Evolutionary conservation across 1,284 basidiomycete genomes (phyloP), one percentile per base, ranked within the genome.

Genomic region (Puccinia horiana): DNA sequence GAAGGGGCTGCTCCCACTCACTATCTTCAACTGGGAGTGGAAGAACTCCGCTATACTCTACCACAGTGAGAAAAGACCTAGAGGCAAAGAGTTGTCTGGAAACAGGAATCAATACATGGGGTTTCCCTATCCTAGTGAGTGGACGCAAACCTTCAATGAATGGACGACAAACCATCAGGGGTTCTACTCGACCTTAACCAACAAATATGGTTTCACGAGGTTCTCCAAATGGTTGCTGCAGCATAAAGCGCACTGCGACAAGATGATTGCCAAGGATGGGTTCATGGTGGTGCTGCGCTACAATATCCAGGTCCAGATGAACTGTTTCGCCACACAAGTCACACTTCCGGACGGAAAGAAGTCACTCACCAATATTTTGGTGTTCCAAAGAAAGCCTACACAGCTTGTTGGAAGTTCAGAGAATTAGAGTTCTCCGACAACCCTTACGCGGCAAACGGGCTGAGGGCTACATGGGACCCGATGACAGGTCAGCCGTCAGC

Each of bases 11-110:
- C 4, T 72, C 6, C 69, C 69, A 16, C 18, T 72, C 9, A 72
- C 69, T 44, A 72, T 47, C 18, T n/a, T n/a, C n/a, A n/a, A n/a
- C n/a, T n/a, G n/a, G n/a, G n/a, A 49, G 0, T 72, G 69, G 69
- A 40, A 72, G 23, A 44, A 47, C 12, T n/a, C 18, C 4, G 69
- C 44, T 5, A 40, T 49, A 26, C 29, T n/a, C 2, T 35, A 32
- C n/a, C 47, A 54, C n/a, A 32, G 47, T 6, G 32, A 72, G 1
- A 72, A 72, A 23, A 5, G 58, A 14, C 18, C 18, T 1, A 37
- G 16, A 42, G 2, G 18, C 1, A 5, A 40, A 2, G 20, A 18
- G 9, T 47, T 16, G 9, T 8, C 9, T 4, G 32, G 40, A 35
- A 32, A 65, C 8, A 11, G 35, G 1, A 26, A 8, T 74, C 44